Conservation (phyloP, 225 moss, liverwort and hornwort genomes). For the Pleurozium schreberi region DNA sequence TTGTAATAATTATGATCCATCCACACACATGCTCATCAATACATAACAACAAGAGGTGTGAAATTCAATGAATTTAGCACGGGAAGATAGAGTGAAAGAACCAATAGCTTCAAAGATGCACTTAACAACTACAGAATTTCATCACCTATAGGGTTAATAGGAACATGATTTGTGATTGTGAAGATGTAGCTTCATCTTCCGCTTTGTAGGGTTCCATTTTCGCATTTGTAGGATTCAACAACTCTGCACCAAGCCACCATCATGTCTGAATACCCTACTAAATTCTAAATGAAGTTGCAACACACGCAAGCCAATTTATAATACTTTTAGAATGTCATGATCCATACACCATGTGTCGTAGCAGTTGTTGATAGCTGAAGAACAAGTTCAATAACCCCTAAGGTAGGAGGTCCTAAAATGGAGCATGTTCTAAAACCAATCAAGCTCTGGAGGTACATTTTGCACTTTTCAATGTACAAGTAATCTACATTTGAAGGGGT, state of each 20-base stretch:
- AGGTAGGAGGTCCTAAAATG: no score
- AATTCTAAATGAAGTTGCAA: not conserved
- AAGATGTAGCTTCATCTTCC: no score
- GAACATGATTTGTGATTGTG: accelerated
- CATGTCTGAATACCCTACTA: accelerated
- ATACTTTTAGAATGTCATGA: not conserved
- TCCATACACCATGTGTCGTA: not conserved
- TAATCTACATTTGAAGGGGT: no score
- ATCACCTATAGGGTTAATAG: accelerated
- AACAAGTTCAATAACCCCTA: not conserved
- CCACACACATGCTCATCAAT: accelerated
- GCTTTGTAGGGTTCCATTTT: not conserved
- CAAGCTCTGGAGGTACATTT: no score
- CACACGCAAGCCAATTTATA: not conserved
- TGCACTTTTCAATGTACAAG: no score
- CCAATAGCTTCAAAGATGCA: accelerated
- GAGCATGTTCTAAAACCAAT: no score
- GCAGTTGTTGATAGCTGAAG: no score
- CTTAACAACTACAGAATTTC: not conserved
- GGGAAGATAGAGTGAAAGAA: accelerated
- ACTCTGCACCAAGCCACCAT: not conserved
- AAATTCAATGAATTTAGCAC: not conserved
- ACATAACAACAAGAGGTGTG: not conserved
- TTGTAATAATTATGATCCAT: not conserved
- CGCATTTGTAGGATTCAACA: not conserved